Evolutionary conservation across 2,329 filamentous ascomycete genomes (phyloP), one percentile per base, ranked within the genome.

Genomic region (Talaromyces sp.): DNA sequence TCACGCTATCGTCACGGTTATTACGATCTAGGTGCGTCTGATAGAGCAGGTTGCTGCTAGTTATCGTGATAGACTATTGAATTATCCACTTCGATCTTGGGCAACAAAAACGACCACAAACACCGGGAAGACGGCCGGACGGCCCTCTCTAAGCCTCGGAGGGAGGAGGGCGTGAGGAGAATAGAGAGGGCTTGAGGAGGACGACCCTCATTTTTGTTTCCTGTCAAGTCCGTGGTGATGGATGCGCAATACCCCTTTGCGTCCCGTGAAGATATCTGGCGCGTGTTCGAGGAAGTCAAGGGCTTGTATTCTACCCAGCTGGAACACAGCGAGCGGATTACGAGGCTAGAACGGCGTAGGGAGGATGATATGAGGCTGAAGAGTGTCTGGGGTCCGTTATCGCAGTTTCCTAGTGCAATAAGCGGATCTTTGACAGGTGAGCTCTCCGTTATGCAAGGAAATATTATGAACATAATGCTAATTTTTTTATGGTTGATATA

Each of bases 351-450:
- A 71, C 80, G 84, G 61, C 81, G 82, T 63, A 82, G 83, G 61
- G 84, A 87, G 65, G 85, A 87, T 65, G 85, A 87, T 74, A 81
- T 81, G 59, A 79, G 82, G 65, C 75, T 87, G 74, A 95, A 93
- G 75, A 96, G 90, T 63, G 89, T 95, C 60, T 99, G 94, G 94
- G 85, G 85, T 54, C 88, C 89, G 65, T 78, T 82, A 54, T 96
- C 92, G 59, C 92, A 92, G 17, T 97, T 97, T 72, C 92, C 93
- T n/a, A 88, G 88, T 65, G 86, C 92, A 43, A 75, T 96, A 61
- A 87, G 88, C 67, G 89, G 90, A 58, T 92, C 91, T 52, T 89
- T 92, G 72, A 90, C 95, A 79, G 91, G 93, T 95, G 77, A 75
- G 85, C 2, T 10, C 14, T 17, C 24, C 3, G 17, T 29, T 50